Percentiles rank a stretch among this genome's conserved stretches.
phyloP scores from a whole-genome alignment of 306 rosid genomes.

The Castanospermum australe region DNA sequence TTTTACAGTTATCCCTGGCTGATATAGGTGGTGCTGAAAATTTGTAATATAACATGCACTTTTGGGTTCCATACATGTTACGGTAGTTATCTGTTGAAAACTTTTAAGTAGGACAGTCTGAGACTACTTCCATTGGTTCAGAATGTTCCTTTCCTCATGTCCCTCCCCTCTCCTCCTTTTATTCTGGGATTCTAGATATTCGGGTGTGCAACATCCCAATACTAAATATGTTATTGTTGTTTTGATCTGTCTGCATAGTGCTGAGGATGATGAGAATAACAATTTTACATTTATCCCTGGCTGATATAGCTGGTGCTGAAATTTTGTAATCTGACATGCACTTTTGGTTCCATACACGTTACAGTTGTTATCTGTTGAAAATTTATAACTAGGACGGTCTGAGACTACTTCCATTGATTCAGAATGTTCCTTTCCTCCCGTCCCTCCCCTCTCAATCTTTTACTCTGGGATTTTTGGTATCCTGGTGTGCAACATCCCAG shows the following conservation, averaged over 20 bases:
- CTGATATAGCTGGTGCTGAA: slow-evolving; percentile 66
- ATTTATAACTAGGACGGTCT: slow-evolving; percentile 54
- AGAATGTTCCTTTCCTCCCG: neutral
- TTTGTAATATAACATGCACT: no score
- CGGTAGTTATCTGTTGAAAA: no score
- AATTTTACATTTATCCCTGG: slow-evolving; percentile 80
- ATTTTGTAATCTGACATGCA: slow-evolving; percentile 58
- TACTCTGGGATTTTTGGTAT: neutral
- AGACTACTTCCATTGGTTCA: no score
- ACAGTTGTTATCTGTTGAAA: slow-evolving; percentile 20
- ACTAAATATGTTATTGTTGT: neutral
- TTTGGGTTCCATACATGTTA: no score
- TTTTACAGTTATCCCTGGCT: no score
- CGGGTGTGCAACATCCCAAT: no score
- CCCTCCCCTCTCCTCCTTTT: no score
- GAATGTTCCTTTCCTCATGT: no score
- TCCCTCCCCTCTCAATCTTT: no score
- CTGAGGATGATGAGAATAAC: slow-evolving; percentile 54
- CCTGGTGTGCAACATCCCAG: neutral
- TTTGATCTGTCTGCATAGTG: neutral
- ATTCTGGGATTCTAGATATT: no score
- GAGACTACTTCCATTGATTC: slow-evolving; percentile 14
- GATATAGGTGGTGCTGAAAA: no score
- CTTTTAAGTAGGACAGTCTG: no score
- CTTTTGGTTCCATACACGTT: neutral